These are phyloP conservation scores for Shiraia bambusicola DNA, from an alignment of 2,329 filamentous ascomycete genomes.

Conservation along the genomic window DNA sequence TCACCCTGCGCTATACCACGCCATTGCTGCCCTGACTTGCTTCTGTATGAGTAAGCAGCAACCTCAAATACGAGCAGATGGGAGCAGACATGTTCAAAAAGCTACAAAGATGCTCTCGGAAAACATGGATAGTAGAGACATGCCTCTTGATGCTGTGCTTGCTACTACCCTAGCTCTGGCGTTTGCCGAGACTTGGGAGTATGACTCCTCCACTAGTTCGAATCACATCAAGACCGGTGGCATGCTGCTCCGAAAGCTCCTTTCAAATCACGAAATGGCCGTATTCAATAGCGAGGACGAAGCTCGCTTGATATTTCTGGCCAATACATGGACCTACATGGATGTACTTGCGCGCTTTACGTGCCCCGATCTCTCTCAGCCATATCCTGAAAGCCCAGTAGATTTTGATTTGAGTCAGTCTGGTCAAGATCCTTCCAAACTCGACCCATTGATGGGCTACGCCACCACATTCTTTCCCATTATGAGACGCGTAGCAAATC, in stretches of 20 bases:
- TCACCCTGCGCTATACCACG: slow-evolving; percentile 65
- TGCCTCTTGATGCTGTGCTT: slow-evolving; percentile 62
- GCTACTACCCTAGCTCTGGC: slow-evolving; percentile 67
- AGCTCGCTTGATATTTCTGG: slow-evolving; percentile 62
- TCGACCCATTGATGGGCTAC: slow-evolving; percentile 70
- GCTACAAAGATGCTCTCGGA: slow-evolving; percentile 60
- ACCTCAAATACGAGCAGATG: slow-evolving; percentile 57
- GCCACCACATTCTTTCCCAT: slow-evolving; percentile 66
- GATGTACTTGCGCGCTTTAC: slow-evolving; percentile 70
- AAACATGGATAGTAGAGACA: slow-evolving; percentile 55
- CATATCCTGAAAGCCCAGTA: slow-evolving; percentile 47
- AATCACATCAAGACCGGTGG: slow-evolving; percentile 66
- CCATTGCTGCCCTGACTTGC: slow-evolving; percentile 65
- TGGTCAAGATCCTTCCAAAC: slow-evolving; percentile 18
- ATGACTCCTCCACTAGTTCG: slow-evolving; percentile 61
- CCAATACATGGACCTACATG: slow-evolving; percentile 71
- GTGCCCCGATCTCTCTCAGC: slow-evolving; percentile 57
- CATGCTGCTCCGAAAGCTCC: slow-evolving; percentile 59
- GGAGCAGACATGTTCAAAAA: slow-evolving; percentile 64
- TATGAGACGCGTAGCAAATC: slow-evolving; percentile 63
- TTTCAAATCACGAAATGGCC: slow-evolving; percentile 47
- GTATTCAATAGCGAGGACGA: slow-evolving; percentile 34
- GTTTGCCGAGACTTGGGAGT: slow-evolving; percentile 69
- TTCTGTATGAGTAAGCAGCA: slow-evolving; percentile 63
- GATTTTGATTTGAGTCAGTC: slow-evolving; percentile 17